Conservation (phyloP, 768 basidiomycete genomes). For the Termitomyces sp. region DNA sequence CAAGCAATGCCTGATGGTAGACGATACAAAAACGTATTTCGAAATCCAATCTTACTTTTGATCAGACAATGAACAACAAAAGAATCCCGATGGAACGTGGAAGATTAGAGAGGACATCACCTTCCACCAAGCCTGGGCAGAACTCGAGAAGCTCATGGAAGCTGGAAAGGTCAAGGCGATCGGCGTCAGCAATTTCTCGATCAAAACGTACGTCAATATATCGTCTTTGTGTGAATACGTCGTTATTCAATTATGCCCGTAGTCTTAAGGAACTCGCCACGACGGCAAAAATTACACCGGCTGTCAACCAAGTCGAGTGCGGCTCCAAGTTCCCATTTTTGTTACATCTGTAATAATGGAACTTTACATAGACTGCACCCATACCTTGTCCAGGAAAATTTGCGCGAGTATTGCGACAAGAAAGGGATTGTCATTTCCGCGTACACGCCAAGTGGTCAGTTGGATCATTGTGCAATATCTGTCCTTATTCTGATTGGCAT, state of each 20-base stretch:
- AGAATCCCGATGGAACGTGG: constrained; percentile 32
- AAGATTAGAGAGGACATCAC: constrained; percentile 28
- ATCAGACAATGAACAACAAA: background rate
- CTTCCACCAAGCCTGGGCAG: constrained; percentile 46
- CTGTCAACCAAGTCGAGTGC: constrained; percentile 48
- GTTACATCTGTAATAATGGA: background rate
- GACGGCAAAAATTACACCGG: constrained; percentile 40
- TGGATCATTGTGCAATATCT: background rate
- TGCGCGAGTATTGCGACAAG: constrained; percentile 42
- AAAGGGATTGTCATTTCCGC: constrained; percentile 50
- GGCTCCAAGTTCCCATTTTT: constrained; percentile 7
- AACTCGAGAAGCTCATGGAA: constrained; percentile 46
- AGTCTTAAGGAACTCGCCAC: constrained; percentile 39
- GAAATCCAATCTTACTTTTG: background rate
- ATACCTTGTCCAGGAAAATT: constrained; percentile 46
- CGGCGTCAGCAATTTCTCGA: constrained; percentile 59
- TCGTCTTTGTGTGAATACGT: background rate
- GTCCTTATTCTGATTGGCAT: background rate
- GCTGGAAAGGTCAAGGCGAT: constrained; percentile 48
- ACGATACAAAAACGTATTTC: constrained; percentile 10
- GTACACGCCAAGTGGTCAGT: constrained; percentile 44
- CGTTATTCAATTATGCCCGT: background rate
- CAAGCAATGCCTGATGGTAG: constrained; percentile 32
- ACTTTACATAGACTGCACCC: constrained; percentile 38
- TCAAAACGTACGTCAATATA: constrained; percentile 41